phyloP scores from a whole-genome alignment of 116 monocot species.

The Zostera marina region DNA sequence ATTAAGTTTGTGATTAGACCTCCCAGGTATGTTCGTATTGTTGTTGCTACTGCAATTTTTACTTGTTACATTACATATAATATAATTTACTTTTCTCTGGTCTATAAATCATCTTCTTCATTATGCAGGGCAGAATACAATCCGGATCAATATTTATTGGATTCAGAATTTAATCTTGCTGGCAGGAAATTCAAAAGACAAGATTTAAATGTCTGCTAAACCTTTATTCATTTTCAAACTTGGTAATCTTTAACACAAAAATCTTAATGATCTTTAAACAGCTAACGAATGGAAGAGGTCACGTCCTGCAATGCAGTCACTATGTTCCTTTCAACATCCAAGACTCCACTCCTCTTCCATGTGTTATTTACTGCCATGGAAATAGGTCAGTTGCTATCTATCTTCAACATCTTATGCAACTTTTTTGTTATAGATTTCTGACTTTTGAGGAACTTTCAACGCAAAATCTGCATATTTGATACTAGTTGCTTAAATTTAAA shows the following conservation, averaged over 20 bases:
- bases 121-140: conserved; percentile 86
- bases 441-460: neutral
- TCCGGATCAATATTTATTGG: conserved; percentile 97
- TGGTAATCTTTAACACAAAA: conserved; percentile 1
- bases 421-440: neutral
- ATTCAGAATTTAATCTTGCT: conserved; percentile 88
- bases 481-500: conserved; percentile 1
- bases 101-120: conserved; percentile 10
- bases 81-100: neutral
- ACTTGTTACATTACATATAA: too few relatives aligned
- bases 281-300: conserved; percentile 79
- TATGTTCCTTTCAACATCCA: conserved; percentile 53
- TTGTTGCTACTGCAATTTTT: neutral
- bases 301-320: conserved; percentile 84
- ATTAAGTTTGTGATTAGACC: conserved; percentile 95
- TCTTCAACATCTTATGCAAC: neutral
- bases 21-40: conserved; percentile 41
- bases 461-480: neutral
- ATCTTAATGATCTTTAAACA: conserved; percentile 27
- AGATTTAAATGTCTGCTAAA: conserved; percentile 40
- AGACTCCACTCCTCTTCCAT: conserved; percentile 75
- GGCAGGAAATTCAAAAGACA: conserved; percentile 84
- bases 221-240: neutral
- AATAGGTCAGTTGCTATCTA: conserved; percentile 39
- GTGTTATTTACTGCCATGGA: conserved; percentile 98